Conservation (phyloP, 176 grass and related monocot genomes). For the Avena atlantica region DNA sequence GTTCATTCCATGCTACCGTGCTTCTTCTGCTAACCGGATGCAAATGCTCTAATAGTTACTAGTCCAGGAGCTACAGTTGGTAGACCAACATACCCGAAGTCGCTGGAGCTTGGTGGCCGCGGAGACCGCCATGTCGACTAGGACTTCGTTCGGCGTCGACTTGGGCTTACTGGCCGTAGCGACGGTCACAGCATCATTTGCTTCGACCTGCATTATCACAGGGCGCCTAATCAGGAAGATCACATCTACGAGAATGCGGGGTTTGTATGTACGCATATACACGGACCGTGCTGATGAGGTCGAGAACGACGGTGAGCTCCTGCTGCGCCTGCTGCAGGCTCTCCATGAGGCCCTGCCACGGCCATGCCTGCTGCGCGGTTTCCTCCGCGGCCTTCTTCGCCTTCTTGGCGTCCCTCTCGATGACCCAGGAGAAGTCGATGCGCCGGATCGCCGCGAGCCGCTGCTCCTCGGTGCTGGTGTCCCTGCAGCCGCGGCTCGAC, state of each 20-base stretch:
- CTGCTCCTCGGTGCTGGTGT: constrained; percentile 79
- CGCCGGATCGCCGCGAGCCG: constrained; percentile 71
- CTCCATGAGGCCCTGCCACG: constrained; percentile 84
- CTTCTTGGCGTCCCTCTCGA: constrained; percentile 81
- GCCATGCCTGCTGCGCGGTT: constrained; percentile 58
- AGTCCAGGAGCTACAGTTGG: neutral
- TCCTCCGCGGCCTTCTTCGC: constrained; percentile 68
- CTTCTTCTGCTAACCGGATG: neutral
- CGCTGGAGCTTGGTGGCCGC: constrained; percentile 90
- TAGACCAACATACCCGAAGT: constrained; percentile 58
- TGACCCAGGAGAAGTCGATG: constrained; percentile 80
- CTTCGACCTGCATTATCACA: constrained; percentile 77
- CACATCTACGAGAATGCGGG: neutral
- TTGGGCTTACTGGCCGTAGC: constrained; percentile 81
- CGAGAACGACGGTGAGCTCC: constrained; percentile 81
- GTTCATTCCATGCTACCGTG: neutral
- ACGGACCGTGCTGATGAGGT: constrained; percentile 82
- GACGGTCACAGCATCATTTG: constrained; percentile 82
- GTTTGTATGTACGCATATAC: neutral
- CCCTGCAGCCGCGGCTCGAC: constrained; percentile 44
- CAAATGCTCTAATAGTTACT: neutral
- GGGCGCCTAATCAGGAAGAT: neutral
- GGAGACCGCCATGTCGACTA: constrained; percentile 82
- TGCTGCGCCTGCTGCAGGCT: constrained; percentile 86
- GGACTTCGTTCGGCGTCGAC: constrained; percentile 68